Conservation (phyloP, 2,329 filamentous ascomycete species). For the Myriosclerotinia curreyana region DNA sequence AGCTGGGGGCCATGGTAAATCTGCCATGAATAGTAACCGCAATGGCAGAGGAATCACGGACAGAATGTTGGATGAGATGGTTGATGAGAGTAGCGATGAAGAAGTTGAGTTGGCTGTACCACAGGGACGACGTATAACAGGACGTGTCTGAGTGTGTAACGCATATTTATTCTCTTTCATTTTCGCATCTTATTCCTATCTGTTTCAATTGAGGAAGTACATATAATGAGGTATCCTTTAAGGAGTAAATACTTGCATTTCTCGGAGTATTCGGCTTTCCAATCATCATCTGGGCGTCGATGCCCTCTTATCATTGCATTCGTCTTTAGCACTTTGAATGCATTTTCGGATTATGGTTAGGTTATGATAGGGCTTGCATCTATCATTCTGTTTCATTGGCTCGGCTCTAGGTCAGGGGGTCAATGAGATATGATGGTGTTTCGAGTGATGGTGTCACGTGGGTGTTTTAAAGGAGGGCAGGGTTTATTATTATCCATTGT, state of each 20-base stretch:
- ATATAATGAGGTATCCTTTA: constrained; percentile 1
- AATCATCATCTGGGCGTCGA: constrained; percentile 4
- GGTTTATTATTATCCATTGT: background rate
- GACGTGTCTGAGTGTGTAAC: constrained; percentile 23
- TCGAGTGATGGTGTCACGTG: background rate
- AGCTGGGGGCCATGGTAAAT: background rate
- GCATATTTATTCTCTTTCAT: background rate
- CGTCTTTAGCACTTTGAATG: background rate
- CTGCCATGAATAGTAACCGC: constrained; percentile 23
- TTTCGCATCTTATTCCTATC: background rate
- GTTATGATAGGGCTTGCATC: background rate
- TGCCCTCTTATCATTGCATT: constrained; percentile 3
- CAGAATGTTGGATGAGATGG: constrained; percentile 39
- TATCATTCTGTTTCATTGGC: background rate
- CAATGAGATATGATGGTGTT: background rate
- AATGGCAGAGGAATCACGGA: constrained; percentile 34
- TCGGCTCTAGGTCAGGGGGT: background rate
- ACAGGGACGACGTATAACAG: constrained; percentile 32
- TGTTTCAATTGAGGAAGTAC: background rate
- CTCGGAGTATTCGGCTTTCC: constrained; percentile 9
- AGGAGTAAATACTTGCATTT: constrained; percentile 14
- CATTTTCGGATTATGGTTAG: background rate
- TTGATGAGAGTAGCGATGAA: constrained; percentile 39
- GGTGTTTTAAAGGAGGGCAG: background rate
- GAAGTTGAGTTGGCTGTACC: constrained; percentile 38